Evolutionary conservation across 805 yeast genomes (phyloP).

Genomic region (Wickerhamiella siamensis): DNA sequence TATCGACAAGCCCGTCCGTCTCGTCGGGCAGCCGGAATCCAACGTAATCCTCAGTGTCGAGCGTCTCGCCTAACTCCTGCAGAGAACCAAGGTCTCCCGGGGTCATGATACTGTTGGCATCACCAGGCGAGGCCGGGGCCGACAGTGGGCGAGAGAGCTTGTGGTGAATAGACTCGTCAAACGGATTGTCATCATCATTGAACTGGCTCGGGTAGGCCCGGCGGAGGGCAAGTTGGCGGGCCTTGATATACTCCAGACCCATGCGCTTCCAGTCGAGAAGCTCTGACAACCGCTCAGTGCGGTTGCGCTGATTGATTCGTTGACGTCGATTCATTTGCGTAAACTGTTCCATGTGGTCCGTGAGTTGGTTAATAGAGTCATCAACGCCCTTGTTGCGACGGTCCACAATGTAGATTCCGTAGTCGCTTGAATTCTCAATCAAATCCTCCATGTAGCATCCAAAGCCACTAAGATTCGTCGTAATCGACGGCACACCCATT

Average conservation of each 20-base stretch:
- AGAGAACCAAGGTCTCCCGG: slow-evolving; percentile 97
- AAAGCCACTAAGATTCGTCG: slow-evolving; percentile 90
- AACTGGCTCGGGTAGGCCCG: slow-evolving; percentile 87
- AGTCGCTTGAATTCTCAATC: slow-evolving; percentile 85
- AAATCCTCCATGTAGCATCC: slow-evolving; percentile 98
- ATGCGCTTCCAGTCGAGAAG: slow-evolving; percentile 93
- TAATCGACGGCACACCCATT: slow-evolving; percentile 97
- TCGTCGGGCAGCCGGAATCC: slow-evolving; percentile 31
- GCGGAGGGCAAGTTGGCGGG: slow-evolving; percentile 79
- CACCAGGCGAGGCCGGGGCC: slow-evolving; percentile 95
- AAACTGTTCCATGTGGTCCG: slow-evolving; percentile 81
- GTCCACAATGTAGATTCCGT: slow-evolving; percentile 94
- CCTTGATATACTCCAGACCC: slow-evolving; percentile 94
- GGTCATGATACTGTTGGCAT: slow-evolving; percentile 64
- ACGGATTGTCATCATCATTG: slow-evolving; percentile 23
- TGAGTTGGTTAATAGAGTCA: slow-evolving; percentile 81
- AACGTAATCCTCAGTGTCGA: slow-evolving; percentile 59
- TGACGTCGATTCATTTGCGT: slow-evolving; percentile 84
- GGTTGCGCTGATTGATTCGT: slow-evolving; percentile 91
- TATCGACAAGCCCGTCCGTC: slow-evolving; percentile 21
- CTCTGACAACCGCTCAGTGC: slow-evolving; percentile 89
- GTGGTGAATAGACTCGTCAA: slow-evolving; percentile 21
- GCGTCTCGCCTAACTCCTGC: slow-evolving; percentile 69
- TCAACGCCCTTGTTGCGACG: slow-evolving; percentile 85
- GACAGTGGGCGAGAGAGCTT: slow-evolving; percentile 84